A percentile compares a stretch with the other conserved stretches of the same genome.
These are phyloP conservation scores for Cryptococcus amylolentus DNA, from an alignment of 1,284 basidiomycete genomes.

Conservation along the genomic window DNA sequence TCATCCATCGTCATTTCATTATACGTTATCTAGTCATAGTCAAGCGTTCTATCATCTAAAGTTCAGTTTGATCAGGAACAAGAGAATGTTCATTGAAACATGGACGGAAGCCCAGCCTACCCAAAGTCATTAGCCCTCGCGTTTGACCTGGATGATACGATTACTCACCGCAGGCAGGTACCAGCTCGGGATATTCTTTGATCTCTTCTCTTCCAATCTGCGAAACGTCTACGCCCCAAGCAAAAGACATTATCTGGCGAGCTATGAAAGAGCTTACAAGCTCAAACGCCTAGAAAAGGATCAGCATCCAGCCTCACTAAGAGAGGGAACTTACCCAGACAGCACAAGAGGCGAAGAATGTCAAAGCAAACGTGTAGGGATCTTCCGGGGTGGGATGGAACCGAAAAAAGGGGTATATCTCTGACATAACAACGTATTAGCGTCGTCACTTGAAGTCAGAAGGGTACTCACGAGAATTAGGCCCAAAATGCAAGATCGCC, in stretches of 20 bases:
- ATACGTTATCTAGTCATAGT: no score
- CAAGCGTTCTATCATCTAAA: slow-evolving; percentile 24
- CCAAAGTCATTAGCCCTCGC: neutral
- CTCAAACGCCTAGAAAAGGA: slow-evolving; percentile 45
- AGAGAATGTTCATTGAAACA: slow-evolving; percentile 57
- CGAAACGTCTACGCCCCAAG: slow-evolving; percentile 54
- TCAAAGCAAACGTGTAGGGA: slow-evolving; percentile 58
- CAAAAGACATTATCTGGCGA: slow-evolving; percentile 49
- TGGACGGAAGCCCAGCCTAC: slow-evolving; percentile 55
- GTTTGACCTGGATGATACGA: neutral
- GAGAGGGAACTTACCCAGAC: slow-evolving; percentile 51
- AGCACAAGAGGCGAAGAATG: slow-evolving; percentile 54
- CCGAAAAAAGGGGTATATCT: slow-evolving; percentile 58
- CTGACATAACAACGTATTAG: slow-evolving; percentile 8
- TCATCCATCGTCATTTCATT: neutral
- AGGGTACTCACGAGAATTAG: slow-evolving; percentile 47
- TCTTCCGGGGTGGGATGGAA: slow-evolving; percentile 53
- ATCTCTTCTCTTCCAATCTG: slow-evolving; percentile 55
- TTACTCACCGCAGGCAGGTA: slow-evolving; percentile 39
- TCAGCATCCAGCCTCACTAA: neutral
- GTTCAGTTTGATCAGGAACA: slow-evolving; percentile 52
- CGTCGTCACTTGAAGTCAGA: neutral
- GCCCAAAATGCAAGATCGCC: slow-evolving; percentile 55
- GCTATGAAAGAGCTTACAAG: slow-evolving; percentile 54
- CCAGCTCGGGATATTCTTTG: slow-evolving; percentile 54